phyloP scores from a whole-genome alignment of 2,329 filamentous ascomycete species.

The Penicillium fuscoglaucum region DNA sequence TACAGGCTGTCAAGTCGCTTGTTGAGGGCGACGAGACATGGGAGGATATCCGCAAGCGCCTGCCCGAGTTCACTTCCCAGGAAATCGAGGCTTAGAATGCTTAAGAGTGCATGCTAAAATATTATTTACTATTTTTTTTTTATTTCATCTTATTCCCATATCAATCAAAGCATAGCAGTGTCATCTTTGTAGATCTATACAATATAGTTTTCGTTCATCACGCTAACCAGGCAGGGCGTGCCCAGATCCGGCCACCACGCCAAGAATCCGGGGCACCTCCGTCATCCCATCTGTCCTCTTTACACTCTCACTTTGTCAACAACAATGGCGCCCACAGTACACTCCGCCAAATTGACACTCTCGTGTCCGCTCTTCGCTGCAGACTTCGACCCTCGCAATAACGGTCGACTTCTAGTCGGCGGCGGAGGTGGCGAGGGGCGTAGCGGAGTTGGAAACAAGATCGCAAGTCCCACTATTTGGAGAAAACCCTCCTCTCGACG shows the following conservation, averaged over 20 bases:
- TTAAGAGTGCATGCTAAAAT: conserved; percentile 14
- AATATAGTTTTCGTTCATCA: neutral
- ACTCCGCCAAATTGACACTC: conserved; percentile 63
- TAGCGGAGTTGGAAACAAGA: conserved; percentile 83
- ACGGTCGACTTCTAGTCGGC: conserved; percentile 73
- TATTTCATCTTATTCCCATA: neutral
- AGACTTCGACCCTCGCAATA: conserved; percentile 81
- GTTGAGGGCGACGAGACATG: conserved; percentile 64
- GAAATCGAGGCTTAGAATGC: conserved; percentile 48
- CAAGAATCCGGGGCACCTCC: conserved; percentile 33
- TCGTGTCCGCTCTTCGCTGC: conserved; percentile 83
- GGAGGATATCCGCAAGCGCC: conserved; percentile 70
- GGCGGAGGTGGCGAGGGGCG: conserved; percentile 83
- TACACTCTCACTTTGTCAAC: conserved; percentile 8
- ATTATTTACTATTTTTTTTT: conserved; percentile 19
- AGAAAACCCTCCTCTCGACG: neutral
- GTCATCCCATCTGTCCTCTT: conserved; percentile 27
- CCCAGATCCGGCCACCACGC: conserved; percentile 22
- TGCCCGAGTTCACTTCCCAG: conserved; percentile 84
- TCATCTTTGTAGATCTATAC: neutral
- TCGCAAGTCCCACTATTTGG: conserved; percentile 55
- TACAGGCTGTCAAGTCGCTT: conserved; percentile 68
- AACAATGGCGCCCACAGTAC: conserved; percentile 42
- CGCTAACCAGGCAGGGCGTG: conserved; percentile 11
- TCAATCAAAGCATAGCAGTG: neutral